Base-by-base conservation (phyloP, 2,329 filamentous ascomycete genomes). In the Fusarium stilboides region DNA sequence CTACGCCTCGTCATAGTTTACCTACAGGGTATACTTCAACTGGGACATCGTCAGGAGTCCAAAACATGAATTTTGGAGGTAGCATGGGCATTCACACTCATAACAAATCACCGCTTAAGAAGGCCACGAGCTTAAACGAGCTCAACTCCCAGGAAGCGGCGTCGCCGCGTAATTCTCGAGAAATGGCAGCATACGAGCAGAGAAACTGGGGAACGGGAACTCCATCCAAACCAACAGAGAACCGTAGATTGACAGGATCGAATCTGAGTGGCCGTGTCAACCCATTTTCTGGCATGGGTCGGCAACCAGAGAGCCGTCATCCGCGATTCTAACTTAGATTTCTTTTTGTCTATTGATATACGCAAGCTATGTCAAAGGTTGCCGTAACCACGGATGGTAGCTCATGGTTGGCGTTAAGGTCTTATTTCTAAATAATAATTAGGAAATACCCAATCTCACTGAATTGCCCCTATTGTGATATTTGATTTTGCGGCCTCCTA, bases 21-120 rank as follows among this genome's bases (percentile, higher is more conserved):
- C 79, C 79, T 5, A 63, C 74, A 8, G 74, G 72, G n/a, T 76
- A 78, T 28, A 70, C 71, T 17, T 76, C 78, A 6, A 69, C 73
- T 5, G 71, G 75, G 20, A 75, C 75, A 10, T 71, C 77, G 15
- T 73, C 71, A 19, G 58, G 73, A 7, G 71, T 68, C 49, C 59
- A 76, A 2, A 76, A 65, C 9, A 55, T 72, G 6, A 77, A 74
- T 61, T 82, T 82, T 76, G 94, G 94, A 17, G 94, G 94, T 4
- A 95, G 87, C 76, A 83, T 97, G 50, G 94, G 94, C 15, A 86
- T 97, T 1, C 94, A 90, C 78, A 91, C 87, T 8, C 93, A 97
- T 77, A 89, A 90, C 8, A 92, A 91, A 40, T 97, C 93, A 13
- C 95, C 95, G 0, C 79, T 98, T 14, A 91, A 94, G 74, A 97